These are phyloP conservation scores for Coffea eugenioides DNA, from an alignment of 257 asterid species.

Conservation along the genomic window DNA sequence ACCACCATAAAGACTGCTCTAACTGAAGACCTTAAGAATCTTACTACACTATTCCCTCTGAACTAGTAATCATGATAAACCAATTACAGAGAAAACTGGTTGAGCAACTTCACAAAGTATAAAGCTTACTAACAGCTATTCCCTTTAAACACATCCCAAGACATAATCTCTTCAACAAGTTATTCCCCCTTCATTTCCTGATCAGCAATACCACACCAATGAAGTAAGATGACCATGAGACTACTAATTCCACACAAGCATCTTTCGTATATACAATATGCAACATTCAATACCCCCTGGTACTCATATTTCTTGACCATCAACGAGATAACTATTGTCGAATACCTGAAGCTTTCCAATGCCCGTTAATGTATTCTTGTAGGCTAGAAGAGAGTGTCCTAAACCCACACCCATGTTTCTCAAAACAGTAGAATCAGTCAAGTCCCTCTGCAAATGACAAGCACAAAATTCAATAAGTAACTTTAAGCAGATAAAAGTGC, in stretches of 20 bases:
- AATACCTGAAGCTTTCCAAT: conserved; percentile 81
- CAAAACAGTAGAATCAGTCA: conserved; percentile 84
- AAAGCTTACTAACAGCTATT: neutral
- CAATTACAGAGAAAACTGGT: neutral
- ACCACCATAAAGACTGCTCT: neutral
- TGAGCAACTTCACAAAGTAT: neutral
- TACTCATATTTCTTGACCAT: conserved; percentile 8
- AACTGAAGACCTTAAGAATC: neutral
- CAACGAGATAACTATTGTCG: neutral
- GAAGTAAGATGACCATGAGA: neutral
- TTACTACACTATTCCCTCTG: no score
- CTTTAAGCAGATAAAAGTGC: neutral
- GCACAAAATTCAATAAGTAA: conserved; percentile 14
- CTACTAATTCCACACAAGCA: neutral
- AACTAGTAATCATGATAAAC: neutral
- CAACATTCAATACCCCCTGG: neutral
- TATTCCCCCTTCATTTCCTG: neutral
- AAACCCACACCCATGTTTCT: conserved; percentile 91
- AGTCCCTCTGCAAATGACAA: conserved; percentile 59
- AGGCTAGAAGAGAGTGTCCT: conserved; percentile 88
- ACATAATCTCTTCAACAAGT: neutral
- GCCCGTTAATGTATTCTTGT: conserved; percentile 78
- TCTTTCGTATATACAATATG: neutral
- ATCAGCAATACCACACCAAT: neutral
- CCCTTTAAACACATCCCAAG: neutral